Percentiles rank a stretch among this genome's conserved stretches.
Conservation (phyloP, 257 asterid species). For the Handroanthus guayacan region DNA sequence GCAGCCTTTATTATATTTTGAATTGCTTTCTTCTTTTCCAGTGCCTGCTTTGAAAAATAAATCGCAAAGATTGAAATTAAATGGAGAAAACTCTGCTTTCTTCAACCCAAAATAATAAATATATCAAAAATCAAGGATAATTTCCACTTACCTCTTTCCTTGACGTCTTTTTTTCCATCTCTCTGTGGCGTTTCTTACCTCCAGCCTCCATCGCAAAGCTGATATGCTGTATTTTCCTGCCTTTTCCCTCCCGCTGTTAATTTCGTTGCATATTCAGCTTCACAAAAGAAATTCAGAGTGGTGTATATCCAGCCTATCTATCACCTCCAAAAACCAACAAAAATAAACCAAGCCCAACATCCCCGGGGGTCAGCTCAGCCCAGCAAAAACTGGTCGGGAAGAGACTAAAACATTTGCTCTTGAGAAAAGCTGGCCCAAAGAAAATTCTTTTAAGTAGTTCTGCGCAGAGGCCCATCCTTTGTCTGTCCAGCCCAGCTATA, state of each 20-base stretch:
- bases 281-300: too few species aligned
- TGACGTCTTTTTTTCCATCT: conserved; percentile 38
- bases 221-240: neutral
- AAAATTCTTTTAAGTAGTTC: too few species aligned
- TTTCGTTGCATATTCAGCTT: neutral
- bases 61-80: conserved; percentile 8
- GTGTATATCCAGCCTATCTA: too few species aligned
- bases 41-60: conserved; percentile 54
- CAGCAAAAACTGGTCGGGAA: too few species aligned
- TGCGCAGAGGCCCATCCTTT: too few species aligned
- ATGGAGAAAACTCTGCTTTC: conserved; percentile 7
- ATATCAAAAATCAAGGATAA: neutral
- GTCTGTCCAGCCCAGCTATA: too few species aligned
- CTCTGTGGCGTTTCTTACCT: conserved; percentile 37
- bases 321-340: too few species aligned
- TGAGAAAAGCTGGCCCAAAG: too few species aligned
- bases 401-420: too few species aligned
- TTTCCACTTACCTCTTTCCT: conserved; percentile 55
- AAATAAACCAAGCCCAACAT: too few species aligned
- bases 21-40: conserved; percentile 71
- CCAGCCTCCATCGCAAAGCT: conserved; percentile 48
- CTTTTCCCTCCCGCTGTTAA: conserved; percentile 18
- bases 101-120: neutral
- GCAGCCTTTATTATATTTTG: conserved; percentile 60
- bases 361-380: too few species aligned